phyloP scores from a whole-genome alignment of 164 flowering plant species.

The Amborella trichopoda region DNA sequence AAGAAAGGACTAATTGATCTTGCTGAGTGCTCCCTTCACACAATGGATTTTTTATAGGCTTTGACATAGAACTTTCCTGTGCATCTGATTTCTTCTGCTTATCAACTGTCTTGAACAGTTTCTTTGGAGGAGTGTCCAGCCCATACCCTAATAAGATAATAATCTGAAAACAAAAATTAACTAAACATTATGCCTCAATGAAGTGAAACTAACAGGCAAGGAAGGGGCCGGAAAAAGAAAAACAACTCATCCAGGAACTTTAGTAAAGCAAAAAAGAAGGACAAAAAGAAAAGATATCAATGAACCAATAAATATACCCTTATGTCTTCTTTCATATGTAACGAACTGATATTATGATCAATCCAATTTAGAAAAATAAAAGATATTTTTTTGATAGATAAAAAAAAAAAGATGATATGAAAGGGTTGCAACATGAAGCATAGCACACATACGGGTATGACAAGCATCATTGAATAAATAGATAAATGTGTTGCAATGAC shows the following conservation, averaged over 20 bases:
- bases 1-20: constrained; percentile 8
- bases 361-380: too few species aligned
- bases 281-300: too few species aligned
- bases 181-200: too few species aligned
- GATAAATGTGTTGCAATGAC: constrained; percentile 82
- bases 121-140: constrained; percentile 76
- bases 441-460: constrained; percentile 53
- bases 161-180: constrained; percentile 39
- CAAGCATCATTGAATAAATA: constrained; percentile 68
- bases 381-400: too few species aligned
- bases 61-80: not conserved
- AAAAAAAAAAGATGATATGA: too few species aligned
- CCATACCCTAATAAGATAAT: constrained; percentile 72
- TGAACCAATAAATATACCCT: too few species aligned
- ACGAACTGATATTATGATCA: too few species aligned
- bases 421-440: not conserved
- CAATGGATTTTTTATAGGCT: not conserved
- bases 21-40: constrained; percentile 9
- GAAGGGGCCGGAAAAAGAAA: too few species aligned
- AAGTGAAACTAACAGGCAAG: too few species aligned
- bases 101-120: constrained; percentile 38
- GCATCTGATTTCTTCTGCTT: not conserved
- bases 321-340: too few species aligned
- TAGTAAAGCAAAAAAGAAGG: too few species aligned
- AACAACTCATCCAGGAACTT: too few species aligned